Conservation (phyloP, 768 basidiomycete genomes). For the Lactarius trivialis region DNA sequence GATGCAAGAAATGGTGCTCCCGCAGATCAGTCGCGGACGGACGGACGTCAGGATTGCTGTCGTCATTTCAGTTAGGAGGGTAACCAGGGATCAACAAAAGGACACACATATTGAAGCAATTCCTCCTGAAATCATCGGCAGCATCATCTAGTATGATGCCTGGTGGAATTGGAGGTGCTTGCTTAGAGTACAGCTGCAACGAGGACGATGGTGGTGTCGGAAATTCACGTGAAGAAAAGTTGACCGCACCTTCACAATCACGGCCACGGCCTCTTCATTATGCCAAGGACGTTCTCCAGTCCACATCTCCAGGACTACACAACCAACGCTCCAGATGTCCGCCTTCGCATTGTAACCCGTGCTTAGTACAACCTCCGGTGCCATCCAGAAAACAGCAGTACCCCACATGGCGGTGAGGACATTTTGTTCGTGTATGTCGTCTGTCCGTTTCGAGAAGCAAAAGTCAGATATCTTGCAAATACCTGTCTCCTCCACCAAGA, state of each 20-base stretch:
- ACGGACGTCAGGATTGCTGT: slow-evolving; percentile 76
- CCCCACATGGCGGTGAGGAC: slow-evolving; percentile 94
- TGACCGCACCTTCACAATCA: slow-evolving; percentile 81
- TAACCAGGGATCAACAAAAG: neutral
- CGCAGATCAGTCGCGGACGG: slow-evolving; percentile 74
- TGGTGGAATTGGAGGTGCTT: slow-evolving; percentile 83
- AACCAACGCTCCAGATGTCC: slow-evolving; percentile 98
- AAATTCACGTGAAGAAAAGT: neutral
- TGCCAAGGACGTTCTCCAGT: slow-evolving; percentile 94
- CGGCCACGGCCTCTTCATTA: slow-evolving; percentile 81
- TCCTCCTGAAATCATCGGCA: slow-evolving; percentile 79
- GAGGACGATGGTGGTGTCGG: neutral
- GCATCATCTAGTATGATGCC: slow-evolving; percentile 68
- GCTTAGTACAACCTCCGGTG: slow-evolving; percentile 88
- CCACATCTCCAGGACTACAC: slow-evolving; percentile 99
- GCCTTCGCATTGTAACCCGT: slow-evolving; percentile 95
- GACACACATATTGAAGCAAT: slow-evolving; percentile 84
- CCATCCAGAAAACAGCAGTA: slow-evolving; percentile 99
- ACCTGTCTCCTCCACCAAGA: slow-evolving; percentile 87
- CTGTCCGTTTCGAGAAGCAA: slow-evolving; percentile 95
- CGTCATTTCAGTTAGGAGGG: neutral
- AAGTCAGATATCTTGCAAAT: slow-evolving; percentile 98
- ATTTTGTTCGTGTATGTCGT: slow-evolving; percentile 72
- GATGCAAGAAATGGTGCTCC: slow-evolving; percentile 68
- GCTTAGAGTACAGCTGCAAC: slow-evolving; percentile 74